These are phyloP conservation scores for Crithidia bombi DNA, from an alignment of 208 protist species.

Conservation along the genomic window DNA sequence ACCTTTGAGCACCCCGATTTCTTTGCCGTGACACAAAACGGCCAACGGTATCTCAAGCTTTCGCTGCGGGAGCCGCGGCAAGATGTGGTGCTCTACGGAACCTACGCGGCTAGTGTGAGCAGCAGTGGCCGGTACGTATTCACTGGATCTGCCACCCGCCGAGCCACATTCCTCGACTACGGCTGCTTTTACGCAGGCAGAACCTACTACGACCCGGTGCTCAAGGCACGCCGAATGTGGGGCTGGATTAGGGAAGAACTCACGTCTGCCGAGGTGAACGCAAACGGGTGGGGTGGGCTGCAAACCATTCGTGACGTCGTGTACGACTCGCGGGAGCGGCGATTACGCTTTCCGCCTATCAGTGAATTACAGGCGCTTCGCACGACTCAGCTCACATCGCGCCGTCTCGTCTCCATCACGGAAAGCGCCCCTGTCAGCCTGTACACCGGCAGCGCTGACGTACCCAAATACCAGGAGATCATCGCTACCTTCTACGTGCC, in stretches of 20 bases:
- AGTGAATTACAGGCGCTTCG: not conserved
- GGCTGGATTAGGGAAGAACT: slow-evolving; percentile 49
- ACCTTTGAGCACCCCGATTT: slow-evolving; percentile 59
- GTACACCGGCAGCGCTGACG: slow-evolving; percentile 3
- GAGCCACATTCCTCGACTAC: slow-evolving; percentile 45
- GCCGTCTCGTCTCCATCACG: not conserved
- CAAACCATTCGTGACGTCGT: slow-evolving; percentile 42
- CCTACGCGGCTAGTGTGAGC: slow-evolving; percentile 14
- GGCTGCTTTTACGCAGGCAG: slow-evolving; percentile 42
- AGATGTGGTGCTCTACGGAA: slow-evolving; percentile 42
- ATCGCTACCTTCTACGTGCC: slow-evolving; percentile 32
- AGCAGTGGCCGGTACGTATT: slow-evolving; percentile 38
- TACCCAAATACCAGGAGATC: slow-evolving; percentile 47
- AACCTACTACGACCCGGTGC: slow-evolving; percentile 44
- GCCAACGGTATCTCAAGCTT: slow-evolving; percentile 39
- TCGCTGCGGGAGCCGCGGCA: slow-evolving; percentile 43
- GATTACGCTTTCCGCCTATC: not conserved
- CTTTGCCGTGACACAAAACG: slow-evolving; percentile 26
- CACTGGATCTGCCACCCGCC: slow-evolving; percentile 22
- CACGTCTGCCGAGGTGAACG: slow-evolving; percentile 23
- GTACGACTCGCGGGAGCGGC: slow-evolving; percentile 41
- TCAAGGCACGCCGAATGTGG: slow-evolving; percentile 37
- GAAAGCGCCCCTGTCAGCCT: slow-evolving; percentile 12
- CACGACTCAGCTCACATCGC: not conserved
- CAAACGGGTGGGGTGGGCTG: slow-evolving; percentile 44